phyloP scores from a whole-genome alignment of 345 rosid genomes.

The Dipteronia sinensis region DNA sequence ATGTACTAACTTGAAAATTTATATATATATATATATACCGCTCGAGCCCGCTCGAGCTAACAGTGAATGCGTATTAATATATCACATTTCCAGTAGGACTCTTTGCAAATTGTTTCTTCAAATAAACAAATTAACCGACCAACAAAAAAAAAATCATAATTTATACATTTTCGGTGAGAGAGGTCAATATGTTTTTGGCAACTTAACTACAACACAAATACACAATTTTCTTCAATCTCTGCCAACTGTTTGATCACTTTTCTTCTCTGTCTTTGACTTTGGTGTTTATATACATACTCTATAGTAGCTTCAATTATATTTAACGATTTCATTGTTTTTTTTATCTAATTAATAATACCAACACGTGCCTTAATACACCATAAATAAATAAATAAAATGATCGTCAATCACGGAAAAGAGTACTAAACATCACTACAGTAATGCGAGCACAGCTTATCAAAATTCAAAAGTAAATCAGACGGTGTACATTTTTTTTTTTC shows the following conservation, averaged over 20 bases:
- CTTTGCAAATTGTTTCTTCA: too few relatives aligned
- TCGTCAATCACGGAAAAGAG: conserved; percentile 10
- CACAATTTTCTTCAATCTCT: background rate
- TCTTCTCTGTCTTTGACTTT: conserved; percentile 33
- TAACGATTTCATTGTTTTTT: too few relatives aligned
- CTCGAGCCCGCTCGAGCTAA: too few relatives aligned
- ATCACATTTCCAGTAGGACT: too few relatives aligned
- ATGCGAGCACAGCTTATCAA: too few relatives aligned
- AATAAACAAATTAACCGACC: background rate
- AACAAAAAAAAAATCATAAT: background rate
- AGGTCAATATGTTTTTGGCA: conserved; percentile 35
- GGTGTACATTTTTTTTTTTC: too few relatives aligned
- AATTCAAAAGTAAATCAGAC: too few relatives aligned
- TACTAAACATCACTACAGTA: too few relatives aligned
- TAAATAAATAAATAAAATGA: background rate
- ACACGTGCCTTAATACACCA: background rate
- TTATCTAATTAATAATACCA: background rate
- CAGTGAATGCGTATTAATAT: too few relatives aligned
- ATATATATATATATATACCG: too few relatives aligned
- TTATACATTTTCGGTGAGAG: conserved; percentile 10
- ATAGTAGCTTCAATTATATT: background rate
- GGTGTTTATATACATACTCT: background rate
- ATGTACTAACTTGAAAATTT: too few relatives aligned
- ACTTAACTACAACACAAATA: conserved; percentile 2
- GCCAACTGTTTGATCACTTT: background rate